These are phyloP conservation scores for Acacia melanoxylon DNA, from an alignment of 306 rosid genomes.

Conservation along the genomic window DNA sequence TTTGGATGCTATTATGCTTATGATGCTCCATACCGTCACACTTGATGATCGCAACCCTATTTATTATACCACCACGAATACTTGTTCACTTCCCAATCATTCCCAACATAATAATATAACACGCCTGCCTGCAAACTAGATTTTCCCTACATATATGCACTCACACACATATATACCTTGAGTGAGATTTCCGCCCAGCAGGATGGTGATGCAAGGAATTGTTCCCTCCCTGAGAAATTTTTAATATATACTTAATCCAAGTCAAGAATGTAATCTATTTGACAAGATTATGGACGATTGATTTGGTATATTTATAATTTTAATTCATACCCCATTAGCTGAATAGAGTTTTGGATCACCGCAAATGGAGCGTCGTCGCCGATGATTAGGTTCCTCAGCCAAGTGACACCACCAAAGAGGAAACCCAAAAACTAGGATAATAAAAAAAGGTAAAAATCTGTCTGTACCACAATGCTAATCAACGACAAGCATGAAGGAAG, in stretches of 20 bases:
- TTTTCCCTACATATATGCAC: not conserved
- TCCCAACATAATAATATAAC: not conserved
- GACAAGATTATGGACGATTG: not conserved
- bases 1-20: conserved; percentile 44
- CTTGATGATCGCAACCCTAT: conserved; percentile 64
- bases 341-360: conserved; percentile 63
- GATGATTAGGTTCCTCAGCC: conserved; percentile 61
- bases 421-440: conserved; percentile 71
- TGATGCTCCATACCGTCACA: conserved; percentile 20
- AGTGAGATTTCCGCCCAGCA: conserved; percentile 87
- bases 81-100: not conserved
- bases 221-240: conserved; percentile 62
- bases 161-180: conserved; percentile 46
- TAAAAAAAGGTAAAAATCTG: conserved; percentile 7
- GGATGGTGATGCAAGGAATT: conserved; percentile 83
- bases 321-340: conserved; percentile 68
- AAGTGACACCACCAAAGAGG: conserved; percentile 60
- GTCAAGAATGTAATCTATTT: not conserved
- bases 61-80: not conserved
- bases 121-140: not conserved
- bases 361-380: conserved; percentile 73
- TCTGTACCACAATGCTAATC: not conserved
- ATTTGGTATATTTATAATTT: not conserved
- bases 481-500: not conserved
- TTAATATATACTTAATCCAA: not conserved